phyloP scores from a whole-genome alignment of 805 yeast genomes.

The Candida sphagnicola region DNA sequence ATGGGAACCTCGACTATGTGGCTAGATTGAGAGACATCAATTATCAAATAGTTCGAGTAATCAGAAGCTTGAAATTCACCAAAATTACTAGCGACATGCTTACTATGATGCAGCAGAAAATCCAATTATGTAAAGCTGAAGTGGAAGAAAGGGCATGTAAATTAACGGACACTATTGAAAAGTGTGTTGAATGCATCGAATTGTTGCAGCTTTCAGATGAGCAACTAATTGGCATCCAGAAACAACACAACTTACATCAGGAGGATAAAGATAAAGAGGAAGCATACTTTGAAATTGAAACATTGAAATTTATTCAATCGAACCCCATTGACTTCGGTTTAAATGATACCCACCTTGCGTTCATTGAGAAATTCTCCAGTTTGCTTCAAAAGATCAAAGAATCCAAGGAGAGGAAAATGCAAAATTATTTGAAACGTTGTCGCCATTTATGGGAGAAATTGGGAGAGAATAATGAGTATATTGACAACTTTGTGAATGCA shows the following conservation, averaged over 20 bases:
- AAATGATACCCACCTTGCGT: conserved; percentile 28
- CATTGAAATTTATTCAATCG: conserved; percentile 28
- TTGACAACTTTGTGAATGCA: conserved; percentile 38
- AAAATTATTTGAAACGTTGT: conserved; percentile 38
- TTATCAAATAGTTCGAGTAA: conserved; percentile 32
- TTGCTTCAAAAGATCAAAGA: conserved; percentile 29
- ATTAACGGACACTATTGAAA: conserved; percentile 19
- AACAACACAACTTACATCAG: conserved; percentile 15
- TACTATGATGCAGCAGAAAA: conserved; percentile 18
- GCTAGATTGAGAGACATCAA: conserved; percentile 30
- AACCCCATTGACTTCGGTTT: conserved; percentile 40
- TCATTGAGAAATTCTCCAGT: conserved; percentile 25
- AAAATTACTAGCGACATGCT: conserved; percentile 31
- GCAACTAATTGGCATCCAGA: conserved; percentile 31
- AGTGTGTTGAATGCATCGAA: conserved; percentile 23
- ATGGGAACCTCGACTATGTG: conserved; percentile 16
- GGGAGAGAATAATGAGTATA: conserved; percentile 40
- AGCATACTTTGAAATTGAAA: conserved; percentile 34
- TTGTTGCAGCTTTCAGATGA: conserved; percentile 28
- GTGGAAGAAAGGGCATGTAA: conserved; percentile 17
- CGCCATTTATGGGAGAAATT: conserved; percentile 53
- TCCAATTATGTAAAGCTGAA: conserved; percentile 24
- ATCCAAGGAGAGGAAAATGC: conserved; percentile 33
- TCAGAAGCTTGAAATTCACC: conserved; percentile 32
- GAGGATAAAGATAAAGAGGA: conserved; percentile 18